A percentile compares a stretch with the other conserved stretches of the same genome.
phyloP scores from a whole-genome alignment of 2,329 filamentous ascomycete species.

The Beauveria sp. region DNA sequence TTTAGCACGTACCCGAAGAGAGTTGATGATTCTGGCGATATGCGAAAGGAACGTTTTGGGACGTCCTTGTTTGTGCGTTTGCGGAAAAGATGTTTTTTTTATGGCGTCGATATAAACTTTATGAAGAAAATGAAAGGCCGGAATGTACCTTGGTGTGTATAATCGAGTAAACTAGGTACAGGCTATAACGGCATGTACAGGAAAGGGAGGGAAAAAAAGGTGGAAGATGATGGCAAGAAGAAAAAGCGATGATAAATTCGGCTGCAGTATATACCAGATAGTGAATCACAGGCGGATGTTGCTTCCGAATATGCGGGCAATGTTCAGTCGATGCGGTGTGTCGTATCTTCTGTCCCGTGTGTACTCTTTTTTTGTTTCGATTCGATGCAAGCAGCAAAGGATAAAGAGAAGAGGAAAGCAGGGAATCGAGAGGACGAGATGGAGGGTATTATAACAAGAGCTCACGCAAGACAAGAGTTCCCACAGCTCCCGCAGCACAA shows the following conservation, averaged over 20 bases:
- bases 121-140: neutral
- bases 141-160: neutral
- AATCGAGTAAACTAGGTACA: slow-evolving; percentile 8
- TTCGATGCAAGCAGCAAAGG: neutral
- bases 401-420: slow-evolving; percentile 5
- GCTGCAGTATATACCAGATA: slow-evolving; percentile 8
- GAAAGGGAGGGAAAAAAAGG: neutral
- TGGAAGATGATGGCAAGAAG: neutral
- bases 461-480: neutral
- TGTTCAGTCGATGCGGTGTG: neutral
- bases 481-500: slow-evolving; percentile 1
- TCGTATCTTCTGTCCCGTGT: neutral
- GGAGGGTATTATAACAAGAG: slow-evolving; percentile 7
- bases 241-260: slow-evolving; percentile 7
- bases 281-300: neutral
- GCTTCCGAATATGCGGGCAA: neutral
- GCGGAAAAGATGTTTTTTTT: neutral
- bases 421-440: neutral
- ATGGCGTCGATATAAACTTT: neutral
- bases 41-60: neutral
- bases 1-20: neutral
- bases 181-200: slow-evolving; percentile 18
- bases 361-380: neutral
- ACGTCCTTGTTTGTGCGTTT: neutral
- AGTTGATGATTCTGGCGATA: neutral